Evolutionary conservation across 768 basidiomycete genomes (phyloP).

Genomic region (Cyathus striatus): DNA sequence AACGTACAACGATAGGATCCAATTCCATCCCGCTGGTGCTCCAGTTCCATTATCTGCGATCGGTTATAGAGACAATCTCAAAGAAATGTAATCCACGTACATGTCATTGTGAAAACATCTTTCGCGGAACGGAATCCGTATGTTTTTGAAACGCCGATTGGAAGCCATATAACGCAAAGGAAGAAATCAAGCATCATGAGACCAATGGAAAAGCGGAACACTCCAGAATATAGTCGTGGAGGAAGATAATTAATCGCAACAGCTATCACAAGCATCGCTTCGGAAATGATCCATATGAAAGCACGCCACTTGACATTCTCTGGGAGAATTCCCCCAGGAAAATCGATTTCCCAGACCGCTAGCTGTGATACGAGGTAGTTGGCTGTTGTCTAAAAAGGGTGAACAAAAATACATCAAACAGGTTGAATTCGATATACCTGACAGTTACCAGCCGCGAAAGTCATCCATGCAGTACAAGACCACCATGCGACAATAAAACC

Average conservation of each 20-base stretch:
- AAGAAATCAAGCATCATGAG: conserved; percentile 85
- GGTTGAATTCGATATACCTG: conserved; percentile 62
- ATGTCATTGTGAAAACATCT: conserved; percentile 79
- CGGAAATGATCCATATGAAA: conserved; percentile 79
- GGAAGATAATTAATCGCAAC: conserved; percentile 86
- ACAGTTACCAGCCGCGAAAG: conserved; percentile 83
- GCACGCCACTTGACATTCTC: conserved; percentile 83
- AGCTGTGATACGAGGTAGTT: conserved; percentile 88
- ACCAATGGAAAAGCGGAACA: conserved; percentile 73
- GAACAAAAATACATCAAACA: no score
- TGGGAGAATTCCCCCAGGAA: conserved; percentile 72
- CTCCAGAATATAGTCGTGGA: conserved; percentile 61
- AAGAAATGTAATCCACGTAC: conserved; percentile 38
- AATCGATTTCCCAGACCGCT: conserved; percentile 73
- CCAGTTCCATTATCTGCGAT: conserved; percentile 81
- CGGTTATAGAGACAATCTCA: conserved; percentile 1
- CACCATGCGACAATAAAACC: conserved; percentile 93
- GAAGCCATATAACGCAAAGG: conserved; percentile 87
- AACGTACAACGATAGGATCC: conserved; percentile 77
- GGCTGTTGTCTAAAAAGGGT: conserved; percentile 59
- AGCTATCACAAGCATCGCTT: conserved; percentile 62
- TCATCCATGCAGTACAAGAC: conserved; percentile 95
- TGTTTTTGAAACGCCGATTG: conserved; percentile 82
- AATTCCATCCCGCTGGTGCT: conserved; percentile 85
- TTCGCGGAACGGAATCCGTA: conserved; percentile 84